Conservation (phyloP, 306 rosid genomes). For the Spatholobus suberectus region DNA sequence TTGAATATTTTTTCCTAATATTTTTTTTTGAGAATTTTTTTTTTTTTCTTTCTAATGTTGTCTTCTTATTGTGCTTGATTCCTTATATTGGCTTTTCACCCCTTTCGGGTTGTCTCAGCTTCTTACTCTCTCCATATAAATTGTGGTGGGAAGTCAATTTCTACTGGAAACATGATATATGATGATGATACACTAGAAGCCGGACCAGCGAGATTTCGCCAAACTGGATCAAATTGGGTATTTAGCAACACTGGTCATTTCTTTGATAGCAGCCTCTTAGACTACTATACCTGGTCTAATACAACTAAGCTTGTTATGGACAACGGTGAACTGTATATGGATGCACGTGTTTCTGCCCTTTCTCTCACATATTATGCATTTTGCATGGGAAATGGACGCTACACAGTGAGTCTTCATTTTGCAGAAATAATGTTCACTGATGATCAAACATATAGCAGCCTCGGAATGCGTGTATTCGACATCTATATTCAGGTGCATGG, state of each 20-base stretch:
- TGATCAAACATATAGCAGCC: slow-evolving; percentile 45
- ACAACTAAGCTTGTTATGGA: slow-evolving; percentile 46
- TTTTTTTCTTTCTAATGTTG: neutral
- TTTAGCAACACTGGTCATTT: slow-evolving; percentile 71
- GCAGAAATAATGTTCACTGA: slow-evolving; percentile 55
- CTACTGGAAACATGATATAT: slow-evolving; percentile 39
- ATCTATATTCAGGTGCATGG: slow-evolving; percentile 63
- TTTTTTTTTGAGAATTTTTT: too few relatives aligned
- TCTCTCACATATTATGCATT: slow-evolving; percentile 68
- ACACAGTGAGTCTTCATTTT: slow-evolving; percentile 58
- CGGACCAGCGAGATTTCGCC: slow-evolving; percentile 49
- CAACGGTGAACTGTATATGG: slow-evolving; percentile 55
- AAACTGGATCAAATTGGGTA: slow-evolving; percentile 56
- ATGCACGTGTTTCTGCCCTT: slow-evolving; percentile 75
- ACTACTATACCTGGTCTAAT: slow-evolving; percentile 45
- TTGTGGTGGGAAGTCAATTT: slow-evolving; percentile 62
- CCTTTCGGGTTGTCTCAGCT: slow-evolving; percentile 18
- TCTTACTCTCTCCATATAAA: slow-evolving; percentile 63
- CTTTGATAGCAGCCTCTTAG: slow-evolving; percentile 37
- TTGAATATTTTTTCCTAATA: neutral
- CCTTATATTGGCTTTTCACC: neutral
- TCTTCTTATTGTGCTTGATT: slow-evolving; percentile 13
- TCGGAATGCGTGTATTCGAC: slow-evolving; percentile 64
- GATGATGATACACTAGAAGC: slow-evolving; percentile 49
- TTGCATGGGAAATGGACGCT: slow-evolving; percentile 63